Conservation (phyloP, 139 green algal species). For the Chlamydomonas schloesseri region DNA sequence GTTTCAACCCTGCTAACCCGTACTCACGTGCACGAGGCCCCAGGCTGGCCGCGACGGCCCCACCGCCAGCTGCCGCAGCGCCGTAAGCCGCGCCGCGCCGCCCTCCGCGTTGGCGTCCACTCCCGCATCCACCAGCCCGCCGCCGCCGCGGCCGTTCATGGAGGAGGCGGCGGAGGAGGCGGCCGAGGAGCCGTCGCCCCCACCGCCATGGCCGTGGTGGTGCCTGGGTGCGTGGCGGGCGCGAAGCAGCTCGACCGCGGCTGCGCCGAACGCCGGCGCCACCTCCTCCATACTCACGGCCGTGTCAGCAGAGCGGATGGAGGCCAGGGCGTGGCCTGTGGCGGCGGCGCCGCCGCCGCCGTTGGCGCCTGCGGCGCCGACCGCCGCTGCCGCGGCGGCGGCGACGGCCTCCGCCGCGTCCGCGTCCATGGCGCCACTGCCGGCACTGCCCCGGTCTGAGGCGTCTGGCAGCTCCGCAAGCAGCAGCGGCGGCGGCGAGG, state of each 20-base stretch:
- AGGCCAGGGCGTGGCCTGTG: too few relatives aligned
- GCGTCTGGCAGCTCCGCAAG: too few relatives aligned
- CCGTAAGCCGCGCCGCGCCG: constrained; percentile 18
- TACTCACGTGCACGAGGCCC: constrained; percentile 24
- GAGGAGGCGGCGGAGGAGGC: neutral
- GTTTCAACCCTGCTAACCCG: too few relatives aligned
- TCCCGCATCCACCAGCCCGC: neutral
- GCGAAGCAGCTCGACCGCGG: too few relatives aligned
- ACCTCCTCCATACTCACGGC: neutral
- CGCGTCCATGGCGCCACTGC: neutral
- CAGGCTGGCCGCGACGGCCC: constrained; percentile 11
- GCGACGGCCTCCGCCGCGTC: neutral
- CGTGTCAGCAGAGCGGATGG: neutral
- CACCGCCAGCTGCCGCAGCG: constrained; percentile 34
- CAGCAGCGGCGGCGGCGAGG: too few relatives aligned
- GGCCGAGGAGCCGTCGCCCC: neutral
- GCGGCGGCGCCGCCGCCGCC: too few relatives aligned
- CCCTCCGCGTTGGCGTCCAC: constrained; percentile 12
- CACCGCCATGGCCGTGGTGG: too few relatives aligned
- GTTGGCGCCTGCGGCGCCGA: neutral
- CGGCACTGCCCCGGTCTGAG: neutral
- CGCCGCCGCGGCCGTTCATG: neutral
- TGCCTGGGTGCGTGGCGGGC: too few relatives aligned
- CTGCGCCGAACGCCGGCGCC: neutral
- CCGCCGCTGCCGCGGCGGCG: too few relatives aligned